phyloP scores from a whole-genome alignment of 2,329 filamentous ascomycete genomes.

The Colletotrichum tanaceti region DNA sequence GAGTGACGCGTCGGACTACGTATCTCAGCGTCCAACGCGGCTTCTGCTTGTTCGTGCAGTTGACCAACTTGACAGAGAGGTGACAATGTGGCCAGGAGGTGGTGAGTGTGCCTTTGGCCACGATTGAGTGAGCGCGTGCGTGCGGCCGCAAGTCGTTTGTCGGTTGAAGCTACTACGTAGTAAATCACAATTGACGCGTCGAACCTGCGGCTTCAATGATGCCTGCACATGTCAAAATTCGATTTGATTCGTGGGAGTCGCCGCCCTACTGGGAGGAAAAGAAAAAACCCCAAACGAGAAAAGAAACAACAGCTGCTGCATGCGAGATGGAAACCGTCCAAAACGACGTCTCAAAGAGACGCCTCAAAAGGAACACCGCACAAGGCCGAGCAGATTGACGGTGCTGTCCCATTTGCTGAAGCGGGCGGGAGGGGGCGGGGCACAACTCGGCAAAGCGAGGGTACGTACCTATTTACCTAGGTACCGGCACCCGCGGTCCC shows the following conservation, averaged over 20 bases:
- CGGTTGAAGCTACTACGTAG: neutral
- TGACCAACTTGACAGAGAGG: no score
- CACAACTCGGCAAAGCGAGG: no score
- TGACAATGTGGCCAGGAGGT: no score
- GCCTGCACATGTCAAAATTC: neutral
- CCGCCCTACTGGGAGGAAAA: neutral
- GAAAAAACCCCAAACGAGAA: neutral
- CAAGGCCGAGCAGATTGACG: neutral
- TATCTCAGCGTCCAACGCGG: neutral
- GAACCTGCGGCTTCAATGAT: neutral
- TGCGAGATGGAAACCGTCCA: neutral
- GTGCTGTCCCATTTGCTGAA: no score
- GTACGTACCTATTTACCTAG: no score
- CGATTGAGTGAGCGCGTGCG: constrained; percentile 10
- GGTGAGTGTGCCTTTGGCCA: neutral
- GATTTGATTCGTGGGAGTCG: neutral
- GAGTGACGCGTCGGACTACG: neutral
- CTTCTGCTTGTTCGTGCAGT: constrained; percentile 9
- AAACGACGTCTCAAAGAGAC: neutral
- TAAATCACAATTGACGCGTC: neutral
- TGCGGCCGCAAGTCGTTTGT: constrained; percentile 25
- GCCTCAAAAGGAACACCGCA: no score
- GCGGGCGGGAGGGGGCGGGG: no score
- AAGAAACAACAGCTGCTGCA: constrained; percentile 6
- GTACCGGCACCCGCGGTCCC: no score